A percentile compares a stretch with the other conserved stretches of the same genome.
Evolutionary conservation across 2,329 filamentous ascomycete genomes (phyloP).

Genomic region (Xylaria multiplex): DNA sequence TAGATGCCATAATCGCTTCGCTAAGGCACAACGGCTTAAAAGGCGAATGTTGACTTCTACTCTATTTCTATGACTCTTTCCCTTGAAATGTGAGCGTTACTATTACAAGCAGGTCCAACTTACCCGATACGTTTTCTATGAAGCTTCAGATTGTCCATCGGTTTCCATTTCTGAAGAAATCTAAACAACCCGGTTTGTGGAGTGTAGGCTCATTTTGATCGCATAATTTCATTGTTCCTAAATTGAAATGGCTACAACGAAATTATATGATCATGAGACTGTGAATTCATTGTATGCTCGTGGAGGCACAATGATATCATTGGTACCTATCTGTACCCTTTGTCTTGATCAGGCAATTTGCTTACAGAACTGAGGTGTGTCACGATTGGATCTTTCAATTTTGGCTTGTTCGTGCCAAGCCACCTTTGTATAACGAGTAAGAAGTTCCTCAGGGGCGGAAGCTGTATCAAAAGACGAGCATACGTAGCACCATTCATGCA

Average conservation of each 20-base stretch:
- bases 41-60: neutral
- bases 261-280: neutral
- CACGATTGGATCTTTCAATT: neutral
- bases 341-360: neutral
- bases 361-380: too few species aligned
- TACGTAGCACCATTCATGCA: neutral
- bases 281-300: neutral
- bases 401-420: neutral
- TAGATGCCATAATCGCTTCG: slow-evolving; percentile 17
- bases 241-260: neutral
- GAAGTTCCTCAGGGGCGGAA: neutral
- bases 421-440: neutral
- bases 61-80: neutral
- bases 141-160: neutral
- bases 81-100: neutral
- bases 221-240: slow-evolving; percentile 1
- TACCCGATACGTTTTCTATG: slow-evolving; percentile 7
- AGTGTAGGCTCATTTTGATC: slow-evolving; percentile 7
- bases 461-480: neutral
- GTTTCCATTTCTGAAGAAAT: neutral
- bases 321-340: neutral
- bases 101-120: neutral
- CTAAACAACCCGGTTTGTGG: neutral
- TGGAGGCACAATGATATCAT: neutral
- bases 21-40: neutral